Percentiles rank a stretch among this genome's conserved stretches.
Evolutionary conservation across 352 stramenopile species (phyloP).

Genomic region (Globisporangium canariense): DNA sequence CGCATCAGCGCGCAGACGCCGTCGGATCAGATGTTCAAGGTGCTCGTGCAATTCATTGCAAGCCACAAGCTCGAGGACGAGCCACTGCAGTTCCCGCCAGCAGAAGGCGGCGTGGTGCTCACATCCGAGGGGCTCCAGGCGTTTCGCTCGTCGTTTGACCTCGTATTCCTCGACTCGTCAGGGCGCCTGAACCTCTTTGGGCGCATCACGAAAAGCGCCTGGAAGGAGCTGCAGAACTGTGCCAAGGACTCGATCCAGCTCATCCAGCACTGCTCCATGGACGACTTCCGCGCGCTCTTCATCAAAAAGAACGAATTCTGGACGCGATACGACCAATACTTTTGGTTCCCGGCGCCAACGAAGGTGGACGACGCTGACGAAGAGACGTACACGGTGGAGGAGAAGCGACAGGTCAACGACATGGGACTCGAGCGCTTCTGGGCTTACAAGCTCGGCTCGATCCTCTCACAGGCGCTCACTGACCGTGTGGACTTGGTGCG

Average conservation of each 20-base stretch:
- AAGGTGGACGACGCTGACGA: constrained; percentile 53
- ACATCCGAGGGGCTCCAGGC: constrained; percentile 64
- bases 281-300: constrained; percentile 79
- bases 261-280: constrained; percentile 57
- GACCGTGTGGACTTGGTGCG: constrained; percentile 69
- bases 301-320: constrained; percentile 82
- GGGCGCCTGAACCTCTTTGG: constrained; percentile 74
- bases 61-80: constrained; percentile 64
- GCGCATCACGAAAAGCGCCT: constrained; percentile 61
- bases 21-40: constrained; percentile 86
- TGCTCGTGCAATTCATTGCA: constrained; percentile 78
- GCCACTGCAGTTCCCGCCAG: constrained; percentile 61
- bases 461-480: constrained; percentile 56
- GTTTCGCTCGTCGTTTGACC: constrained; percentile 62
- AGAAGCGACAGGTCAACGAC: constrained; percentile 73
- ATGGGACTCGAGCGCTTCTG: constrained; percentile 73
- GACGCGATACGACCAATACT: constrained; percentile 85
- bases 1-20: constrained; percentile 63
- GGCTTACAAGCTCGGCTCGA: constrained; percentile 43
- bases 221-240: constrained; percentile 61
- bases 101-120: constrained; percentile 48
- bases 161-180: constrained; percentile 79
- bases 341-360: constrained; percentile 62
- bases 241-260: constrained; percentile 59
- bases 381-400: constrained; percentile 60